These are phyloP conservation scores for Elsinoe australis DNA, from an alignment of 2,329 filamentous ascomycete genomes.

Conservation along the genomic window DNA sequence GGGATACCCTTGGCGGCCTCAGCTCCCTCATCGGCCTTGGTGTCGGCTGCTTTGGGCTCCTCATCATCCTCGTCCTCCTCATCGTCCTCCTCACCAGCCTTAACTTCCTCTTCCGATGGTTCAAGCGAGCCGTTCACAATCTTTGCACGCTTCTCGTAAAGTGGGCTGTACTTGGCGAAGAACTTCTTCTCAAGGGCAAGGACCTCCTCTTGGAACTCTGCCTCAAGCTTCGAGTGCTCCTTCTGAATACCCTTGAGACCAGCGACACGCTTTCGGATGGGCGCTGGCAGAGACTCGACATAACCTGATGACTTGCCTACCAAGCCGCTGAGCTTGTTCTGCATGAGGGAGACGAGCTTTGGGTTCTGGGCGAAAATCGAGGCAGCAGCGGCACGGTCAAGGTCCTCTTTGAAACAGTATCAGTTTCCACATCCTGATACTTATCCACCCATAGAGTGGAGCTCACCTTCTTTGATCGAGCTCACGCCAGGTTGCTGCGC, in stretches of 20 bases:
- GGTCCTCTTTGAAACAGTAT: conserved; percentile 58
- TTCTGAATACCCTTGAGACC: conserved; percentile 98
- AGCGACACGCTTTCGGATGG: conserved; percentile 85
- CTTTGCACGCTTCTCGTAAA: conserved; percentile 88
- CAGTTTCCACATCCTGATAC: background rate
- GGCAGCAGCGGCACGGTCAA: conserved; percentile 78
- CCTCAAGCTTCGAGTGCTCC: conserved; percentile 96
- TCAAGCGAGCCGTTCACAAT: conserved; percentile 85
- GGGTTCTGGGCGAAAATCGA: conserved; percentile 95
- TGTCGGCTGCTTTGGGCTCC: conserved; percentile 51
- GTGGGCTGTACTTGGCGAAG: conserved; percentile 94
- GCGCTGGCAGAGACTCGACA: conserved; percentile 85
- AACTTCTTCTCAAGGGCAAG: conserved; percentile 99
- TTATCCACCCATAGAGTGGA: background rate
- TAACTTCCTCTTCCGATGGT: conserved; percentile 78
- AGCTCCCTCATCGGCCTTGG: conserved; percentile 48
- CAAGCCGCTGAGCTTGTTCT: conserved; percentile 87
- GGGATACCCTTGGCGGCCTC: conserved; percentile 70
- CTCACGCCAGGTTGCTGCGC: conserved; percentile 89
- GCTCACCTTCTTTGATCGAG: conserved; percentile 93
- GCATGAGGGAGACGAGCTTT: conserved; percentile 91
- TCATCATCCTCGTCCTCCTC: conserved; percentile 57
- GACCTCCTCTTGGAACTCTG: conserved; percentile 97
- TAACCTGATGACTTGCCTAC: conserved; percentile 95
- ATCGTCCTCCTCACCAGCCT: conserved; percentile 73